Evolutionary conservation across 2,329 filamentous ascomycete genomes (phyloP).

Genomic region (Fusarium fracticaudum): DNA sequence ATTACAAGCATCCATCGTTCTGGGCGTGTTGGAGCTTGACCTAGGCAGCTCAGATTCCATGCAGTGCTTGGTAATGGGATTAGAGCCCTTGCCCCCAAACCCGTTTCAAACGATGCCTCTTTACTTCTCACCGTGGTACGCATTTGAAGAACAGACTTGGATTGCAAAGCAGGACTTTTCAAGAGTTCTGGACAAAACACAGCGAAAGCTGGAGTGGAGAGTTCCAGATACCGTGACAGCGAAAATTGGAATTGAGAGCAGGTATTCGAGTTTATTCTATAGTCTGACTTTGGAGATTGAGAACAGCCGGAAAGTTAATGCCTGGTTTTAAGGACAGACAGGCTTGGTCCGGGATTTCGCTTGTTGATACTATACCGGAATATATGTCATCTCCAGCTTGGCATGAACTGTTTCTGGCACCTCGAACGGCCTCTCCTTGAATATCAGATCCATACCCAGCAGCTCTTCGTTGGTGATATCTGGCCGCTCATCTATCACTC

Average conservation of each 20-base stretch:
- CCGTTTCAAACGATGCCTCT: conserved; percentile 42
- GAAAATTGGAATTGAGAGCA: conserved; percentile 36
- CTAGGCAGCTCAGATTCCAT: conserved; percentile 17
- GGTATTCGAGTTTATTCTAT: conserved; percentile 42
- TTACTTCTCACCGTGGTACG: conserved; percentile 43
- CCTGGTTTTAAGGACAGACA: conserved; percentile 23
- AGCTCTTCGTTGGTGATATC: conserved; percentile 50
- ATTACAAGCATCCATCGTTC: conserved; percentile 28
- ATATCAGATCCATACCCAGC: conserved; percentile 51
- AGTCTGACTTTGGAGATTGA: conserved; percentile 25
- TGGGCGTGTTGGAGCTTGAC: conserved; percentile 40
- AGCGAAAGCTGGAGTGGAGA: conserved; percentile 22
- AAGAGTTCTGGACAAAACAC: conserved; percentile 26
- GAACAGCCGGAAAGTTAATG: conserved; percentile 2
- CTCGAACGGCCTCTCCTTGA: conserved; percentile 55
- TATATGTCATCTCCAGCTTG: conserved; percentile 46
- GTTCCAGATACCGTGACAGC: conserved; percentile 20
- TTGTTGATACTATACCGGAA: background rate
- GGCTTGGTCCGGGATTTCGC: background rate
- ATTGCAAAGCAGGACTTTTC: conserved; percentile 28
- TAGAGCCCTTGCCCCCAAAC: conserved; percentile 41
- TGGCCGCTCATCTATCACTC: conserved; percentile 53
- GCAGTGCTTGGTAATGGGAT: conserved; percentile 36
- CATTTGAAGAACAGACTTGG: conserved; percentile 37
- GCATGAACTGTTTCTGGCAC: conserved; percentile 51